Base-by-base conservation (phyloP, 192 early-diverging fungal species). In the Pilaira anomala region DNA sequence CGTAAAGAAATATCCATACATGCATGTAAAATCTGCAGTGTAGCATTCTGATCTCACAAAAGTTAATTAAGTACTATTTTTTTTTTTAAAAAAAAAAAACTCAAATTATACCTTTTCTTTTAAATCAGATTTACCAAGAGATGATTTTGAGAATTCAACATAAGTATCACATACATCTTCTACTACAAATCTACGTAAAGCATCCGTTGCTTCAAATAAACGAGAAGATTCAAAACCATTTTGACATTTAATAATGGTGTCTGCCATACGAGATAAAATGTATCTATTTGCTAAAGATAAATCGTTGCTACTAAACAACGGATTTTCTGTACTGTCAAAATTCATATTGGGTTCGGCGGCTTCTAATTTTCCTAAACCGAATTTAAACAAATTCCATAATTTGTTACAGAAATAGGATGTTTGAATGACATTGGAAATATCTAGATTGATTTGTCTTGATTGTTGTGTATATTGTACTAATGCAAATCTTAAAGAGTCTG, bases 331-430 rank as follows among this genome's bases (percentile, higher is more conserved):
- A 14, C 55, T 30, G 24, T 48, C 48, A 11, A 46, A 50, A 19
- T 39, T 60, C 8, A 79, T 75, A 16, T 49, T 58, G 73, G 68
- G 76, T 77, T 30, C n/a, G n/a, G 75, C 65, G 3, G 77, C 75
- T 13, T 83, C 82, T 7, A 92, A 78, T 63, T 83, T 83, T 53
- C 80, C 76, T 7, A 80, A 59, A n/a, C 82, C 87, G 59, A 92
- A 90, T 29, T 80, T 84, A 46, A 90, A 88, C 2, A 94, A 80
- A 60, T 98, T 97, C 95, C 93, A 97, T 7, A 97, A 75, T 75
- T 98, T 98, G 79, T 98, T 98, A 74, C 93, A 93, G 69, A 96
- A 97, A 70, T 96, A 89, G 48, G 83, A 81, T 52, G 91, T 89
- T 5, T 92, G 84, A 33, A 89, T 82, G 41, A 98, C 88, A 61